phyloP scores from a whole-genome alignment of 345 rosid species.

The Salix exigua region DNA sequence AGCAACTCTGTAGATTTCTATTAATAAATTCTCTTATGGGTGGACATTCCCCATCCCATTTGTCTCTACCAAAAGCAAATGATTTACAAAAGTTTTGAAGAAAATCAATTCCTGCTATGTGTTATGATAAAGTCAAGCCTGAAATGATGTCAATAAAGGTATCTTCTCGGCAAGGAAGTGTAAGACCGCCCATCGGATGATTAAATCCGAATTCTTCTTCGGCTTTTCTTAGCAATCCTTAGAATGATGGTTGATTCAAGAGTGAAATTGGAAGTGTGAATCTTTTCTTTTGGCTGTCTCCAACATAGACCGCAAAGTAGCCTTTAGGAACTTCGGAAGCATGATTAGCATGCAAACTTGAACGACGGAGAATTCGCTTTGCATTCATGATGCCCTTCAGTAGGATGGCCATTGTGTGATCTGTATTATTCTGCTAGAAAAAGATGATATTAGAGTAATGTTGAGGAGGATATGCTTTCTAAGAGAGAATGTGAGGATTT shows the following conservation, averaged over 20 bases:
- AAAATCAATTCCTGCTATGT: not conserved
- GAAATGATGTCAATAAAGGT: constrained; percentile 1
- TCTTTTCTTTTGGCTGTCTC: constrained; percentile 8
- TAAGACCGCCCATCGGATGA: constrained; percentile 19
- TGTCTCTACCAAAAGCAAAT: not conserved
- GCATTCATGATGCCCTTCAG: not conserved
- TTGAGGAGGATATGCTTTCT: not conserved
- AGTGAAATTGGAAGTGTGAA: constrained; percentile 2
- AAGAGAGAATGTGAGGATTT: not conserved
- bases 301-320: constrained; percentile 3
- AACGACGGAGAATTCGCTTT: not conserved
- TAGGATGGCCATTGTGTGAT: constrained; percentile 3
- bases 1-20: not conserved
- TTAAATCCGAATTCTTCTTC: constrained; percentile 11
- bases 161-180: constrained; percentile 11
- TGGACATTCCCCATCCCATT: not conserved
- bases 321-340: constrained; percentile 9
- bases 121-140: not conserved
- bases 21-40: not conserved
- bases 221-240: constrained; percentile 1
- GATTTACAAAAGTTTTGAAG: not conserved
- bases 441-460: too few species aligned
- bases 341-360: not conserved
- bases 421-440: too few species aligned
- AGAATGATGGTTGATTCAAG: constrained; percentile 10